Percentiles rank a stretch among this genome's conserved stretches.
Conservation (phyloP, 495 filamentous ascomycete genomes). For the Emericellopsis terricola region DNA sequence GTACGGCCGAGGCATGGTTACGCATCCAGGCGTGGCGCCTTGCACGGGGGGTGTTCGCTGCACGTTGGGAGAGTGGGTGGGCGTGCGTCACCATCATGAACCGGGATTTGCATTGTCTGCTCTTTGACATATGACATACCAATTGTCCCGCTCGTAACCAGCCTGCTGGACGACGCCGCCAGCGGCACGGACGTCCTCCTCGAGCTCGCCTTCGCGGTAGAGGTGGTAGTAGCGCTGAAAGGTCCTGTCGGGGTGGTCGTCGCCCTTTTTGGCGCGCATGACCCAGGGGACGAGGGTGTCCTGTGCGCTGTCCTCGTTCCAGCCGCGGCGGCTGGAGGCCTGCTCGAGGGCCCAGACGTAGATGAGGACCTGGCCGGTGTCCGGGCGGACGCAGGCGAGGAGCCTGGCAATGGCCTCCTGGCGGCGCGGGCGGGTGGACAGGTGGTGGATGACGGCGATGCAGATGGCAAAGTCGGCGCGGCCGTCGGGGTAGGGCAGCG, state of each 20-base stretch:
- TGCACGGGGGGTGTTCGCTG: too few relatives aligned
- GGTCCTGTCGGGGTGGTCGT: conserved; percentile 20
- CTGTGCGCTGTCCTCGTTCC: conserved; percentile 73
- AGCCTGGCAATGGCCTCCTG: conserved; percentile 55
- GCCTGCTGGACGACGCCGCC: conserved; percentile 60
- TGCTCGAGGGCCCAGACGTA: conserved; percentile 99
- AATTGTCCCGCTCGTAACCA: conserved; percentile 96
- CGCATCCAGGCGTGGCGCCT: too few relatives aligned
- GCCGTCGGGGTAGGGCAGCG: conserved; percentile 46
- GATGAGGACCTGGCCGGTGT: conserved; percentile 50
- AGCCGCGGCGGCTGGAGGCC: conserved; percentile 71
- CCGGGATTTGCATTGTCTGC: too few relatives aligned
- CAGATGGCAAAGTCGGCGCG: conserved; percentile 86
- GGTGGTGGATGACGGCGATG: conserved; percentile 87
- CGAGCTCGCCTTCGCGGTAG: conserved; percentile 73
- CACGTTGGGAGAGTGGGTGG: too few relatives aligned
- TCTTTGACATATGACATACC: conserved; percentile 53
- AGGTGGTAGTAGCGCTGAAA: conserved; percentile 93
- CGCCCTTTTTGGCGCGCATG: conserved; percentile 23
- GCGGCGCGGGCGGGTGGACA: conserved; percentile 65
- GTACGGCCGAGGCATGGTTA: too few relatives aligned
- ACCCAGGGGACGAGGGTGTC: conserved; percentile 98
- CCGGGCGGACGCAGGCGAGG: conserved; percentile 39
- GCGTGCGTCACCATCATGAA: too few relatives aligned
- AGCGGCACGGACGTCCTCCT: conserved; percentile 55